Conservation (phyloP, 805 yeast species). For the Wickerhamomyces chambardii region DNA sequence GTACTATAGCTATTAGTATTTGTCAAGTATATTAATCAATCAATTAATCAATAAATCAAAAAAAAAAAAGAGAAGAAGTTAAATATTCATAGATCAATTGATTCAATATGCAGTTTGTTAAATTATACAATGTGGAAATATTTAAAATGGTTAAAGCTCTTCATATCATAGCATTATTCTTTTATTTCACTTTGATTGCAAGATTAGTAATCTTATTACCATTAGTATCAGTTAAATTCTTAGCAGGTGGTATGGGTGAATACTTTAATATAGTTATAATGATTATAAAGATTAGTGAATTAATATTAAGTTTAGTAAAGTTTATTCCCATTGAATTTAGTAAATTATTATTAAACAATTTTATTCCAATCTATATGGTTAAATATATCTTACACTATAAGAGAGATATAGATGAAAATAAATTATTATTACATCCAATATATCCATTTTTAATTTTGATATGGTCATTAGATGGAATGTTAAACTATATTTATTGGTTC, state of each 20-base stretch:
- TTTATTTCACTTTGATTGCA: constrained; percentile 20
- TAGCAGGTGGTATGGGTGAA: constrained; percentile 68
- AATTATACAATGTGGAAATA: background rate
- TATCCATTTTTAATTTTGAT: constrained; percentile 1
- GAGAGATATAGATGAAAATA: background rate
- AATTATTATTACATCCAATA: background rate
- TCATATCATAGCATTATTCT: constrained; percentile 6
- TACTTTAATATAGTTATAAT: constrained; percentile 27
- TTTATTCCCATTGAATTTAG: constrained; percentile 6
- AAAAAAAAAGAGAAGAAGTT: background rate
- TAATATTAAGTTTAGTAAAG: constrained; percentile 1
- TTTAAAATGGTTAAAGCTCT: constrained; percentile 4
- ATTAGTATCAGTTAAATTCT: constrained; percentile 52
- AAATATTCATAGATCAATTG: no score
- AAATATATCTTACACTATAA: background rate
- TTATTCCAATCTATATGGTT: constrained; percentile 1
- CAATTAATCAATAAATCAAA: background rate
- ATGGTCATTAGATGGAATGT: background rate
- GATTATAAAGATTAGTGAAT: constrained; percentile 1
- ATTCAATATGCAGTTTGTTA: background rate
- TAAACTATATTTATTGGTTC: constrained; percentile 9
- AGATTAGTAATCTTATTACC: constrained; percentile 48
- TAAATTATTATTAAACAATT: constrained; percentile 3
- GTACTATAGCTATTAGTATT: no score
- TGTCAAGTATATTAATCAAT: background rate